Base-by-base conservation (phyloP, 2,329 filamentous ascomycete species). In the Talaromyces atroroseus region DNA sequence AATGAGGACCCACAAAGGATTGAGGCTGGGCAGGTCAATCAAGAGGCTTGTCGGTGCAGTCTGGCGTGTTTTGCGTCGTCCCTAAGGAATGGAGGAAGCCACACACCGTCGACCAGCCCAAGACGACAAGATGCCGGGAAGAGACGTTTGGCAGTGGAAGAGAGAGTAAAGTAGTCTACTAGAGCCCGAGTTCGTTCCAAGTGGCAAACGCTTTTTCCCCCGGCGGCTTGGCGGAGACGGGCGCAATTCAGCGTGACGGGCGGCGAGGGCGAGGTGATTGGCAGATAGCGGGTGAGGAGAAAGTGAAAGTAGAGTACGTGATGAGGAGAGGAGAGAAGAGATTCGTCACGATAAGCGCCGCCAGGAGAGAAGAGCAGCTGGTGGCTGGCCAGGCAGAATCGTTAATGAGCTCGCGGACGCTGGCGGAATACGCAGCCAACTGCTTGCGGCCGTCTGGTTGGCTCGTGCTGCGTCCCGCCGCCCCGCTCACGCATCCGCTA, bases 1-100 rank as follows among this genome's bases (percentile, higher is more conserved):
- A 29, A 26, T 26, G 29, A 53, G 36, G 42, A 47, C 42, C 51
- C 51, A 53, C 51, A 26, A 24, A 45, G 20, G 21, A 53, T n/a
- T 45, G 26, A 44, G 26, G 40, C 14, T 42, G 38, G 49, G 40
- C 11, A 26, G 18, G 8, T 20, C 40, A 11, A 26, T 44, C 40
- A n/a, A 23, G 20, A 26, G 11, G 18, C 26, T 16, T 14, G 7
- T 3, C 21, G 21, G 34, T 16, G 42, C 16, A 40, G 20, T 18
- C 18, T 23, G 18, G 38, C 8, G 12, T n/a, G 24, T 26, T 52
- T 20, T 24, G 20, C 20, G 42, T 44, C 20, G 42, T 44, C 23
- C 7, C 16, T 36, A 47, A 53, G 29, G 42, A 47, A 53, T 24
- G 42, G 42, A 47, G 29, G 42, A 53, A 36, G 26, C 50, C 26